Conservation (phyloP, 2,329 filamentous ascomycete species). For the Harringtonia lauricola region DNA sequence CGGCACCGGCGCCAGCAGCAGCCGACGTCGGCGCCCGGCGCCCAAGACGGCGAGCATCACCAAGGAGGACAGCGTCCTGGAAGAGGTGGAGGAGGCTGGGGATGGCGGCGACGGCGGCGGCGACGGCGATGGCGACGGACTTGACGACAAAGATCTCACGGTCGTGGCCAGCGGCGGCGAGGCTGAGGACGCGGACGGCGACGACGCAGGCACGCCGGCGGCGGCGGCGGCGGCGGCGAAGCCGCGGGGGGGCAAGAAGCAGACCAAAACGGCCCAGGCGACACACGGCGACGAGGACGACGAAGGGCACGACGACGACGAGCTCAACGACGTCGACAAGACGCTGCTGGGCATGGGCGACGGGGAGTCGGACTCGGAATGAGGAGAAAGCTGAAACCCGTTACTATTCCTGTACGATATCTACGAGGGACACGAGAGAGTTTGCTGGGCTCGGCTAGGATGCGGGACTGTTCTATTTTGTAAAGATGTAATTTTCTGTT, state of each 20-base stretch:
- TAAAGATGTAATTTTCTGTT: neutral
- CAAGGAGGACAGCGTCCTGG: neutral
- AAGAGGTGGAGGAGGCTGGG: too few relatives aligned
- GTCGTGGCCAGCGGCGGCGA: conserved; percentile 23
- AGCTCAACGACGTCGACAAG: conserved; percentile 27
- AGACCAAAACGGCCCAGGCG: too few relatives aligned
- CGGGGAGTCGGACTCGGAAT: conserved; percentile 22
- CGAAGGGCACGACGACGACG: conserved; percentile 30
- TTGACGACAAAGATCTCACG: conserved; percentile 12
- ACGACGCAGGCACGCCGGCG: conserved; percentile 30
- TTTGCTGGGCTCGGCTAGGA: too few relatives aligned
- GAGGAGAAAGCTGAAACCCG: neutral
- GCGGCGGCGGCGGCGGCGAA: too few relatives aligned
- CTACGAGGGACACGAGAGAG: too few relatives aligned
- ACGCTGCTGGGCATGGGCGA: conserved; percentile 22
- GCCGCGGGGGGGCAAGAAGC: conserved; percentile 14
- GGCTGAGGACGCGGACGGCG: conserved; percentile 22
- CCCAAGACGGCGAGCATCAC: neutral
- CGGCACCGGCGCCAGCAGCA: conserved; percentile 1
- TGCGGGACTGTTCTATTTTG: neutral
- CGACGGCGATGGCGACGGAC: neutral
- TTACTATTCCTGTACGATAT: neutral
- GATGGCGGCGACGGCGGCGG: conserved; percentile 8
- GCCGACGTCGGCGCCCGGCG: conserved; percentile 6
- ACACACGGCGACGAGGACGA: conserved; percentile 28